These are phyloP conservation scores for Calonectria multiphialidica DNA, from an alignment of 2,329 filamentous ascomycete species.

Conservation along the genomic window DNA sequence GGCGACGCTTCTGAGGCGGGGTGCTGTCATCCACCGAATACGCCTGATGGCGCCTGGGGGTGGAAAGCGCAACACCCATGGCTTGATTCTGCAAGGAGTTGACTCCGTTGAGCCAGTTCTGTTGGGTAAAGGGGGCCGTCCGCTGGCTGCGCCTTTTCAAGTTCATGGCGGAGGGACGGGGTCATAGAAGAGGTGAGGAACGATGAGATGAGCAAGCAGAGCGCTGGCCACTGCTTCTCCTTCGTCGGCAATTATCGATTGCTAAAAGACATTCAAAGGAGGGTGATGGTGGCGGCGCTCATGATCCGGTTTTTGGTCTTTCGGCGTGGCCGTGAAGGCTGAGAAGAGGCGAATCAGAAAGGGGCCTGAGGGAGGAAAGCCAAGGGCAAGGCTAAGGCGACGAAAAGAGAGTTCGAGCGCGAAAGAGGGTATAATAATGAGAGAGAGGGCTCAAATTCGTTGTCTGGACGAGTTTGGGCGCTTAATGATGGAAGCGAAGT, in stretches of 20 bases:
- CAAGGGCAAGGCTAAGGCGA: slow-evolving; percentile 17
- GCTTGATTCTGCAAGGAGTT: slow-evolving; percentile 55
- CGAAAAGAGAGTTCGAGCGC: slow-evolving; percentile 5
- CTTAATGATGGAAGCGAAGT: slow-evolving; percentile 9
- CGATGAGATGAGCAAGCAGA: slow-evolving; percentile 25
- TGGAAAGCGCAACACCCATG: slow-evolving; percentile 53
- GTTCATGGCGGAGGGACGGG: slow-evolving; percentile 60
- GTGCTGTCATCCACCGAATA: slow-evolving; percentile 49
- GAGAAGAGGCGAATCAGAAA: slow-evolving; percentile 12
- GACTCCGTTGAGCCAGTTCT: slow-evolving; percentile 64
- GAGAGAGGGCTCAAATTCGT: background rate
- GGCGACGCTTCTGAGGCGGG: slow-evolving; percentile 64
- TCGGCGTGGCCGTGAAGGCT: slow-evolving; percentile 33
- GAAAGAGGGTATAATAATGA: background rate
- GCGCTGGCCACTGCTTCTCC: slow-evolving; percentile 21
- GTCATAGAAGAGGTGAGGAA: slow-evolving; percentile 45
- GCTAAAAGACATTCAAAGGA: slow-evolving; percentile 37
- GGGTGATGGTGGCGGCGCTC: slow-evolving; percentile 32
- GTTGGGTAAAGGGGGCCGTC: slow-evolving; percentile 66
- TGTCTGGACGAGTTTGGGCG: background rate
- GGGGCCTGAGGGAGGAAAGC: slow-evolving; percentile 9
- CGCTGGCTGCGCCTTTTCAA: slow-evolving; percentile 59
- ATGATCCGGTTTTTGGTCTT: slow-evolving; percentile 32
- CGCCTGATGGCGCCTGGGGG: slow-evolving; percentile 48
- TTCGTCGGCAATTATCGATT: slow-evolving; percentile 15